phyloP scores from a whole-genome alignment of 1,139 yeast species.

The Debaryomyces coudertii region DNA sequence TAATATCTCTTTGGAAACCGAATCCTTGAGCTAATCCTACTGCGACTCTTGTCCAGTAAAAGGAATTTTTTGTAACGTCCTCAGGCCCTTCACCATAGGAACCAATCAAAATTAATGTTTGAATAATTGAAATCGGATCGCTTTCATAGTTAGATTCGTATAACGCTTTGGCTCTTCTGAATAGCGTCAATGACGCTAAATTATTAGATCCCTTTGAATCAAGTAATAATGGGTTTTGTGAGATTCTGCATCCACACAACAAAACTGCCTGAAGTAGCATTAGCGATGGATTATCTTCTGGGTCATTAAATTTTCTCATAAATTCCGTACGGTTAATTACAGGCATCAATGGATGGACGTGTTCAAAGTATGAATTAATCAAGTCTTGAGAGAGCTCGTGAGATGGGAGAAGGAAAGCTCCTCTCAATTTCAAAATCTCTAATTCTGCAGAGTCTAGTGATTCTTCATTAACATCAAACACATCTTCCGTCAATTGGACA shows the following conservation, averaged over 20 bases:
- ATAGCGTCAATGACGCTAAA: conserved; percentile 65
- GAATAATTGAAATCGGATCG: conserved; percentile 68
- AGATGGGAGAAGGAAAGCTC: conserved; percentile 73
- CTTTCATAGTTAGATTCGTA: conserved; percentile 75
- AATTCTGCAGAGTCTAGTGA: conserved; percentile 66
- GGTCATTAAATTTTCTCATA: conserved; percentile 58
- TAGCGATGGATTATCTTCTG: conserved; percentile 67
- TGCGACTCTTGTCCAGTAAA: conserved; percentile 78
- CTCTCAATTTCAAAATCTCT: conserved; percentile 66
- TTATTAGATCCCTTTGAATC: conserved; percentile 61
- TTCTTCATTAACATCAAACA: conserved; percentile 40
- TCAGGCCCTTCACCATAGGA: conserved; percentile 83
- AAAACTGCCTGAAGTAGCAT: conserved; percentile 70
- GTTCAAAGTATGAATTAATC: conserved; percentile 64
- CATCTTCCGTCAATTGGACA: conserved; percentile 44
- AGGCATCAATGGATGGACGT: conserved; percentile 73
- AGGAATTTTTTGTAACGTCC: conserved; percentile 72
- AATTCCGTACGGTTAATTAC: conserved; percentile 68
- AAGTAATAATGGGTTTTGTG: conserved; percentile 56
- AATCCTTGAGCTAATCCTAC: conserved; percentile 77
- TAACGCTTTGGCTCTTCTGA: conserved; percentile 75
- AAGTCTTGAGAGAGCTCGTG: conserved; percentile 63
- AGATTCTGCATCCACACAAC: conserved; percentile 69
- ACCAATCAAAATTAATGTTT: conserved; percentile 65
- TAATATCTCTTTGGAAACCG: conserved; percentile 68